phyloP scores from a whole-genome alignment of 768 basidiomycete species.

The Boletus rex-veris region DNA sequence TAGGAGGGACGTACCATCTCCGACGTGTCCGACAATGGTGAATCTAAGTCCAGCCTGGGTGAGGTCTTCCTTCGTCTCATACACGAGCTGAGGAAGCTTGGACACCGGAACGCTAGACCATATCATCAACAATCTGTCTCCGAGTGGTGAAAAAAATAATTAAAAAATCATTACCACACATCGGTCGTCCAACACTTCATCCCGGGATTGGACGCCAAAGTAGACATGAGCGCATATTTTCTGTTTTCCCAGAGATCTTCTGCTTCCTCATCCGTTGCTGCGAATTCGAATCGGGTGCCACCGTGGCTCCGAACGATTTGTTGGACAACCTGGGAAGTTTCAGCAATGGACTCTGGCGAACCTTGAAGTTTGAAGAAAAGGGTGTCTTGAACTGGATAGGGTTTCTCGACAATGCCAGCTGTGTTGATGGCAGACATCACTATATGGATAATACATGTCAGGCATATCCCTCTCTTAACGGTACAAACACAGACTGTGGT shows the following conservation, averaged over 20 bases:
- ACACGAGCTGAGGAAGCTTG: constrained; percentile 62
- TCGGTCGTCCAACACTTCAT: constrained; percentile 81
- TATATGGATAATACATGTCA: constrained; percentile 31
- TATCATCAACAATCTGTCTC: not conserved
- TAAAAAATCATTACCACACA: constrained; percentile 59
- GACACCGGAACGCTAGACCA: constrained; percentile 61
- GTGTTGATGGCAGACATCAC: constrained; percentile 78
- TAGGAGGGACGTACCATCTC: constrained; percentile 56
- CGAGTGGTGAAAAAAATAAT: not conserved
- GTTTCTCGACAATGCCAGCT: constrained; percentile 54
- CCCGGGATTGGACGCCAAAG: constrained; percentile 60
- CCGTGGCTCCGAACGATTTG: constrained; percentile 64
- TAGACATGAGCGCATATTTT: constrained; percentile 78
- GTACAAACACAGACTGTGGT: constrained; percentile 46
- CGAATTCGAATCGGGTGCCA: constrained; percentile 67
- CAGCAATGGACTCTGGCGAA: constrained; percentile 52
- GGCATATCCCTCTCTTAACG: not conserved
- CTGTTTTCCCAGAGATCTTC: constrained; percentile 79
- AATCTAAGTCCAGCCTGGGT: constrained; percentile 50
- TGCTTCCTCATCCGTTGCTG: constrained; percentile 70
- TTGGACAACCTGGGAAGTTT: constrained; percentile 57
- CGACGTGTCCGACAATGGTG: constrained; percentile 81
- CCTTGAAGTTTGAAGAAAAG: constrained; percentile 94
- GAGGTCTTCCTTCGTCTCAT: constrained; percentile 79
- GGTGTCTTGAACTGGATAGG: constrained; percentile 70